These are phyloP conservation scores for Knoxia roxburghii DNA, from an alignment of 257 asterid genomes.

Conservation along the genomic window DNA sequence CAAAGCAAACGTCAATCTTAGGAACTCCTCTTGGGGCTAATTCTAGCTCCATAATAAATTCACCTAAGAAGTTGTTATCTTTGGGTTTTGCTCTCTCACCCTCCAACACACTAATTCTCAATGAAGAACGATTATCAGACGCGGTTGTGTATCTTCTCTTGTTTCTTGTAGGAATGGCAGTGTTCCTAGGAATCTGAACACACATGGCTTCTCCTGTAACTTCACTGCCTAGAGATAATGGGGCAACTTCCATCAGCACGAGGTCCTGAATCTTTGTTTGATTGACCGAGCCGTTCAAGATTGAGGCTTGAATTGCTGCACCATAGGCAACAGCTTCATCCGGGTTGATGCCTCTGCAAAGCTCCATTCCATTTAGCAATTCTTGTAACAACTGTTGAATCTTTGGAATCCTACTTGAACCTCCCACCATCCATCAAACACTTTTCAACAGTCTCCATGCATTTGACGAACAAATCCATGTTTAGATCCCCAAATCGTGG, in stretches of 20 bases:
- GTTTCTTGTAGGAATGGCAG: background rate
- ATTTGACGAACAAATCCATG: background rate
- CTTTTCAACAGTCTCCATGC: background rate
- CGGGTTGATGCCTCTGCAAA: background rate
- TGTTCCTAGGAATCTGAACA: background rate
- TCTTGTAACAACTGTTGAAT: background rate
- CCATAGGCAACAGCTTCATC: constrained; percentile 1
- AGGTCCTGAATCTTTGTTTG: background rate
- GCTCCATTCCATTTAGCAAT: background rate
- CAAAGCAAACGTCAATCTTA: background rate
- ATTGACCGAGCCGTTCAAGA: background rate
- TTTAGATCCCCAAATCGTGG: background rate
- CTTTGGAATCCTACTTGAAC: background rate
- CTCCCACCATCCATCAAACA: constrained; percentile 1
- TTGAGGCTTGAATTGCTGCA: background rate
- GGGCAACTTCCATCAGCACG: background rate
- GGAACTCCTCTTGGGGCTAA: background rate
- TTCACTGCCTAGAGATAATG: background rate
- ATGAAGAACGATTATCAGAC: background rate
- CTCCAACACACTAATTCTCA: background rate
- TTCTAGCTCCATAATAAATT: background rate
- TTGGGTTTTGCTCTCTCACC: background rate
- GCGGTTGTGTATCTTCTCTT: background rate
- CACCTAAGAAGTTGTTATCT: background rate
- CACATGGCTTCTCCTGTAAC: background rate